Base-by-base conservation (phyloP, 768 basidiomycete species). In the Pisolithus orientalis region DNA sequence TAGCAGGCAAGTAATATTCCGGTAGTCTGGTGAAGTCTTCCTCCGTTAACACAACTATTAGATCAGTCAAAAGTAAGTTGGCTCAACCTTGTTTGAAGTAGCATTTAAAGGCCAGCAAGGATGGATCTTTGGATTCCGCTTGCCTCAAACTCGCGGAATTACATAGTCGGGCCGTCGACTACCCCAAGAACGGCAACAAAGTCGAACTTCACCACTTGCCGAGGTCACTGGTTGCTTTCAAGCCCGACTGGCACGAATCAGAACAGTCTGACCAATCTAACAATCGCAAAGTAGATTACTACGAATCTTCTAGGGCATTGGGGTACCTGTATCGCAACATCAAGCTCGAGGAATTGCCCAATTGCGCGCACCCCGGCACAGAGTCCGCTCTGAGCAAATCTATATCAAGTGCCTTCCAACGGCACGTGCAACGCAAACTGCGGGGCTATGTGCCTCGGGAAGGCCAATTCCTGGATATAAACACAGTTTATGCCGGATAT, bases 161-260 rank as follows among this genome's bases (percentile, higher is more conserved):
- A 85, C 61, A 54, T 50, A 74, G 66, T 54, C 61, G 80, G 73
- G 88, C 88, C 0, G 88, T 91, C 4, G 89, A 90, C 59, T 91
- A 87, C 62, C 82, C 86, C 0, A 91, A 90, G 68, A 83, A 84
- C 55, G 89, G 87, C 8, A 78, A 78, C 37, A 77, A 80, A 2
- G 84, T 88, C 25, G 70, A 83, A 46, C 70, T 85, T 24, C 68
- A 71, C 24, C 60, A 67, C 3, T 64, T 87, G 32, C 87, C 89
- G 3, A 65, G 68, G 11, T 63, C 71, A 0, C 70, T 87, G 13
- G 86, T 90, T 43, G 74, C 75, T 16, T 80, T 77, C 63, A 90
- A 85, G 59, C 89, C 89, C 1, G 89, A 91, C 62, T 91, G 89
- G 89, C 80, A 87, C 53, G 77, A 75, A 21, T 77, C 77, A 16